These are phyloP conservation scores for Fraxinus cuspidata DNA, from an alignment of 257 asterid genomes.

Conservation along the genomic window DNA sequence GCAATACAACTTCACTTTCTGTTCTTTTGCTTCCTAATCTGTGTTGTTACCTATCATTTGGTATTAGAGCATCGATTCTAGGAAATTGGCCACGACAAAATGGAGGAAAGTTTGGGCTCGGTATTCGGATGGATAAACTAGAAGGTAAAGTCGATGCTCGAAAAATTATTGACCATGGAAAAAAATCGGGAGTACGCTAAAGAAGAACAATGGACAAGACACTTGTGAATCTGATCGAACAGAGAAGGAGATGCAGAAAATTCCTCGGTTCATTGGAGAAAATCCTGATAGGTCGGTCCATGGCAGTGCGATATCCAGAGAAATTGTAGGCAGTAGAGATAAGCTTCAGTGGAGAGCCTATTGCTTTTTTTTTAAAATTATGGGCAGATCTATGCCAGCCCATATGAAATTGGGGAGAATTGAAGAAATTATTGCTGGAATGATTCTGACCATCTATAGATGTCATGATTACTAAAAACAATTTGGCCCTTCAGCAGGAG, in stretches of 20 bases:
- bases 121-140: not conserved
- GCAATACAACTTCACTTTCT: not conserved
- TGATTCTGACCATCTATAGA: not conserved
- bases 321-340: not conserved
- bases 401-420: not conserved
- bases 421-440: not conserved
- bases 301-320: not conserved
- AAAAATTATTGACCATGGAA: not conserved
- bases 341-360: not conserved
- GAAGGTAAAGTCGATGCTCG: not conserved
- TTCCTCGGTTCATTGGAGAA: not conserved
- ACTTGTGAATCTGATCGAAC: not conserved
- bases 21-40: not conserved
- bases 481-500: no score
- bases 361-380: no score
- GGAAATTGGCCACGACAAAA: not conserved
- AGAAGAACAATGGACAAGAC: not conserved
- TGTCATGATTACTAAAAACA: no score
- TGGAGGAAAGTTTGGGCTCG: not conserved
- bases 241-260: not conserved
- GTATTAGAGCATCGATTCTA: not conserved
- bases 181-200: no score
- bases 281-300: not conserved
- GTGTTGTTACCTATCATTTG: not conserved
- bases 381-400: not conserved